A percentile compares a stretch with the other conserved stretches of the same genome.
phyloP scores from a whole-genome alignment of 257 asterid species.

The Solanum pimpinellifolium region DNA sequence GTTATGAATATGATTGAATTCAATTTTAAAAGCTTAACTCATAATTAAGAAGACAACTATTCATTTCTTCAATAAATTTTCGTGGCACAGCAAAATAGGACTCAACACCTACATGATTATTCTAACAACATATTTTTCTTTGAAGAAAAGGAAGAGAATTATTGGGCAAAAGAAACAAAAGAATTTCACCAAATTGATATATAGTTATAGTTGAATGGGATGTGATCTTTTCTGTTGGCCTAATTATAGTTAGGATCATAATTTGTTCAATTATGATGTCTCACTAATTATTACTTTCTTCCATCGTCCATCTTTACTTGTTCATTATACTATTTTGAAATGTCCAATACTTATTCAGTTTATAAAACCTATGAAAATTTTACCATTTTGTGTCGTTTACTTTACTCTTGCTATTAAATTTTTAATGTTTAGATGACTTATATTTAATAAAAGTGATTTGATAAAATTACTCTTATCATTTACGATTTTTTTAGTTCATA shows the following conservation, averaged over 20 bases:
- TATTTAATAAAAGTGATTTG: too few relatives aligned
- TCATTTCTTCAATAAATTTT: too few relatives aligned
- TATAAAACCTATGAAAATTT: too few relatives aligned
- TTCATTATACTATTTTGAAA: too few relatives aligned
- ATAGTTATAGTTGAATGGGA: background rate
- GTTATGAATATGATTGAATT: background rate
- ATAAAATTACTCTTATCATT: too few relatives aligned
- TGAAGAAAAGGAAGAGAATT: background rate
- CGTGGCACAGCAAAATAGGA: background rate
- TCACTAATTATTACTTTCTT: background rate
- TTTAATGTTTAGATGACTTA: too few relatives aligned
- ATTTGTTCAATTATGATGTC: background rate
- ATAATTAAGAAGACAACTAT: too few relatives aligned
- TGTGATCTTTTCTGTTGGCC: background rate
- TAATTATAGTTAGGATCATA: background rate
- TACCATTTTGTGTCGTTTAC: too few relatives aligned
- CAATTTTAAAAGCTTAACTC: background rate
- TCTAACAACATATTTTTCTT: background rate
- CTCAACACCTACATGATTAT: background rate
- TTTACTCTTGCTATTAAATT: too few relatives aligned
- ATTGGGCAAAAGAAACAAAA: background rate
- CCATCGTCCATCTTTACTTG: too few relatives aligned
- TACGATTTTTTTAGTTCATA: rapidly evolving
- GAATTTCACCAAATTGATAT: background rate
- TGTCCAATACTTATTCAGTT: too few relatives aligned